Percentiles rank a stretch among this genome's conserved stretches.
phyloP scores from a whole-genome alignment of 2,329 filamentous ascomycete species.

The Proliferodiscus dingleyae region DNA sequence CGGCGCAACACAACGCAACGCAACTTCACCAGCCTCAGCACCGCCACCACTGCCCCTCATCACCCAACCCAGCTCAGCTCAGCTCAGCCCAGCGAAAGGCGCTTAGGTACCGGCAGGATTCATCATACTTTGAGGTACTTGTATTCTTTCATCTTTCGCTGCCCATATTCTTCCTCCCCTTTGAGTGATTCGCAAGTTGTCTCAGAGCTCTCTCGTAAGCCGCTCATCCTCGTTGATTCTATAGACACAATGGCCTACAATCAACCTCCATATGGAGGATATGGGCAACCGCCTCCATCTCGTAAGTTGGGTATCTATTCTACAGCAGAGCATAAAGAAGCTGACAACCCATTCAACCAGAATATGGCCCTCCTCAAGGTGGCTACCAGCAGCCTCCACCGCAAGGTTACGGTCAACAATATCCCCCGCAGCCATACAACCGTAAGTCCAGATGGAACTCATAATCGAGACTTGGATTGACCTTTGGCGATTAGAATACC shows the following conservation, averaged over 20 bases:
- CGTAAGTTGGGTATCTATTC: constrained; percentile 7
- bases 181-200: not conserved
- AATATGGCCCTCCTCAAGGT: constrained; percentile 9
- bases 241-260: constrained; percentile 17
- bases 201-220: constrained; percentile 8
- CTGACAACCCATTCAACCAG: not conserved
- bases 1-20: too few relatives aligned
- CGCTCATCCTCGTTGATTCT: constrained; percentile 4
- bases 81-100: too few relatives aligned
- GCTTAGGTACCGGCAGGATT: too few relatives aligned
- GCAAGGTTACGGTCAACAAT: constrained; percentile 12
- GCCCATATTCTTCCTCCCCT: not conserved
- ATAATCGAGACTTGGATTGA: not conserved
- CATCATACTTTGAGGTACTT: too few relatives aligned
- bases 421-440: constrained; percentile 16
- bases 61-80: too few relatives aligned
- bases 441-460: constrained; percentile 8
- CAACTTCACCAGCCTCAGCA: too few relatives aligned
- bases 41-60: too few relatives aligned
- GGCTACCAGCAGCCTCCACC: constrained; percentile 13
- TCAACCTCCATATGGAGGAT: constrained; percentile 12
- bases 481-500: not conserved
- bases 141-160: too few relatives aligned
- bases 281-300: constrained; percentile 16
- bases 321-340: not conserved